Conservation (phyloP, 306 rosid species). For the Urtica urens region DNA sequence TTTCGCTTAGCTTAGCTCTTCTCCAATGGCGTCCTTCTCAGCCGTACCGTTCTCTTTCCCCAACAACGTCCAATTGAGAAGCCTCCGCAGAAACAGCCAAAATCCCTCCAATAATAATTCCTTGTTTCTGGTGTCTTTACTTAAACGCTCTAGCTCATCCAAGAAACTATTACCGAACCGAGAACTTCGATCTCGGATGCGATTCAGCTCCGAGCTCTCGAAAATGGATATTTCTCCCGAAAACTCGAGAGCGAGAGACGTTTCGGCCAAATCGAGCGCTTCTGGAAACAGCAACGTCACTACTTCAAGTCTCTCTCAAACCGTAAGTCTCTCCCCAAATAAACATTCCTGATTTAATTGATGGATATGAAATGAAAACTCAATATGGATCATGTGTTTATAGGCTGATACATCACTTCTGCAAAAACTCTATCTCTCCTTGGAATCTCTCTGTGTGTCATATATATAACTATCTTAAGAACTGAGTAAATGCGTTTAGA, state of each 20-base stretch:
- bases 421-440: too few relatives aligned
- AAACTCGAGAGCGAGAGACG: constrained; percentile 12
- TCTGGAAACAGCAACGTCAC: constrained; percentile 23
- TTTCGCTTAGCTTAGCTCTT: neutral
- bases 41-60: constrained; percentile 18
- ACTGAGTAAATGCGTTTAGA: too few relatives aligned
- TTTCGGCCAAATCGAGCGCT: constrained; percentile 31
- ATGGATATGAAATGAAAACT: too few relatives aligned
- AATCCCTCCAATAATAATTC: constrained; percentile 12
- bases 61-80: constrained; percentile 4
- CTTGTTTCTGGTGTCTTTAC: constrained; percentile 19
- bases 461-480: too few relatives aligned
- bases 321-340: constrained; percentile 39
- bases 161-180: neutral
- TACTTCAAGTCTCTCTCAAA: constrained; percentile 39
- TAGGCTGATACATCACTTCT: too few relatives aligned
- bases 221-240: constrained; percentile 29
- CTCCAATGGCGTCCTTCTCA: constrained; percentile 44
- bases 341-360: too few relatives aligned
- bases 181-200: constrained; percentile 3
- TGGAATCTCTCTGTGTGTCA: too few relatives aligned
- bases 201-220: constrained; percentile 23
- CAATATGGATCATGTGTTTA: too few relatives aligned
- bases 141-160: constrained; percentile 13
- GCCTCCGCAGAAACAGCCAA: constrained; percentile 2